A percentile compares a stretch with the other conserved stretches of the same genome.
Evolutionary conservation across 2,329 filamentous ascomycete genomes (phyloP).

Genomic region (Aureobasidium sp.): DNA sequence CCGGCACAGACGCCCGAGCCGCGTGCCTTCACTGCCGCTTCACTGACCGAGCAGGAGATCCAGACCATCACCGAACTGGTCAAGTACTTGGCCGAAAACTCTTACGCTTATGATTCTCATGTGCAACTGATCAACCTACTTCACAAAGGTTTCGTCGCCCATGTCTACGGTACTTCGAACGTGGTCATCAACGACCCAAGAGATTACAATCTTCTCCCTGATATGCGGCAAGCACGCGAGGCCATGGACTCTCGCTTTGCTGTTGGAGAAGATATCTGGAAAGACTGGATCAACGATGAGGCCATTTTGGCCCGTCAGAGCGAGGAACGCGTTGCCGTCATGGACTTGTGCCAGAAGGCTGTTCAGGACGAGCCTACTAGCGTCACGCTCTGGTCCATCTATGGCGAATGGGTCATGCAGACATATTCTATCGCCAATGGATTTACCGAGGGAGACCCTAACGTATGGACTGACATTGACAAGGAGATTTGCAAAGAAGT

Average conservation of each 20-base stretch:
- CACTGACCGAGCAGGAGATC: slow-evolving; percentile 36
- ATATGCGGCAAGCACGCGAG: slow-evolving; percentile 44
- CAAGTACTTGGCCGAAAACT: slow-evolving; percentile 36
- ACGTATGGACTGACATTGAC: slow-evolving; percentile 55
- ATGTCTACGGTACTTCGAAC: slow-evolving; percentile 24
- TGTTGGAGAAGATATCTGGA: slow-evolving; percentile 68
- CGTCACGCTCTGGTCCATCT: slow-evolving; percentile 65
- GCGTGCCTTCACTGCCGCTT: slow-evolving; percentile 34
- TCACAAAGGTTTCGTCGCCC: slow-evolving; percentile 40
- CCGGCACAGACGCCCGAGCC: slow-evolving; percentile 35
- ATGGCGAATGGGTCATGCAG: slow-evolving; percentile 69
- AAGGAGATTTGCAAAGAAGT: slow-evolving; percentile 60
- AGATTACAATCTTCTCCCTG: slow-evolving; percentile 37
- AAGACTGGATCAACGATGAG: slow-evolving; percentile 68
- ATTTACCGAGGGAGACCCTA: slow-evolving; percentile 39
- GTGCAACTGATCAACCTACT: slow-evolving; percentile 40
- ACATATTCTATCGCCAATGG: slow-evolving; percentile 59
- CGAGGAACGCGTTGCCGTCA: slow-evolving; percentile 59
- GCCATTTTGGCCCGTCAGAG: slow-evolving; percentile 52
- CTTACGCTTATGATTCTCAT: slow-evolving; percentile 43
- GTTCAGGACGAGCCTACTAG: slow-evolving; percentile 65
- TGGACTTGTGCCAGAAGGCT: slow-evolving; percentile 66
- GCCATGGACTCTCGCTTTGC: slow-evolving; percentile 57
- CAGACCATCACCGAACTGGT: slow-evolving; percentile 38
- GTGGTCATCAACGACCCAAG: slow-evolving; percentile 25